Evolutionary conservation across 805 yeast genomes (phyloP), one percentile per base, ranked within the genome.

Genomic region (Cyberlindnera subsufficiens): DNA sequence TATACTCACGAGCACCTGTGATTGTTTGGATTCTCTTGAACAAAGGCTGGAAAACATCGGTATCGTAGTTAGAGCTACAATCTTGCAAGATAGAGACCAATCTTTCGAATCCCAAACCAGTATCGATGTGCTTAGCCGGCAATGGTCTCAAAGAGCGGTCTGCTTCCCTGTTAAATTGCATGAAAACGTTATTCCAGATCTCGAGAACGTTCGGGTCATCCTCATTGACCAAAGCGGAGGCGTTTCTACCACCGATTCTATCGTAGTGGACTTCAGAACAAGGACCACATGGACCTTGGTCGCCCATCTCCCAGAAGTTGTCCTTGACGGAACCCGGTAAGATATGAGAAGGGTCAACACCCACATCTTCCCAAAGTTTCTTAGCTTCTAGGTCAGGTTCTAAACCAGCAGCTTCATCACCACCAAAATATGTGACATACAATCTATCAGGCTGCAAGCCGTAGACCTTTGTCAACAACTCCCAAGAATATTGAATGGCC

Each of bases 221-320:
- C 80, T 78, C 79, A 64, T 93, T 93, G 56, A 93, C 99, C 51
- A 95, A 74, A 50, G 67, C 58, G 16, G 97, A 73, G 42, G 98
- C 99, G 60, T 93, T 91, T 73, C 99, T 83, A 45, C 98, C 97
- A 52, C 99, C 99, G 52, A 93, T 89, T 69, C 99, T 82, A 67
- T 93, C 99, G 65, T 88, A 93, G 67, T 93, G 99, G 55, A 93
- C 77, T 68, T 93, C 99, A 19, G 96, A 85, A 70, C 99, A 95
- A 40, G 99, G 99, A 50, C 99, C 99, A 73, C 99, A 93, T 38
- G 99, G 99, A 53, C 99, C 99, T 72, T 91, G 98, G 61, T 95
- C 99, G 58, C 99, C 99, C 99, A 93, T 93, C 72, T 93, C 99
- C 99, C 99, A 93, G 68, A 93, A 93, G 69, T 93, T 93, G 65